Conservation (phyloP, 495 filamentous ascomycete genomes). For the Aspergillus ellipticus region DNA sequence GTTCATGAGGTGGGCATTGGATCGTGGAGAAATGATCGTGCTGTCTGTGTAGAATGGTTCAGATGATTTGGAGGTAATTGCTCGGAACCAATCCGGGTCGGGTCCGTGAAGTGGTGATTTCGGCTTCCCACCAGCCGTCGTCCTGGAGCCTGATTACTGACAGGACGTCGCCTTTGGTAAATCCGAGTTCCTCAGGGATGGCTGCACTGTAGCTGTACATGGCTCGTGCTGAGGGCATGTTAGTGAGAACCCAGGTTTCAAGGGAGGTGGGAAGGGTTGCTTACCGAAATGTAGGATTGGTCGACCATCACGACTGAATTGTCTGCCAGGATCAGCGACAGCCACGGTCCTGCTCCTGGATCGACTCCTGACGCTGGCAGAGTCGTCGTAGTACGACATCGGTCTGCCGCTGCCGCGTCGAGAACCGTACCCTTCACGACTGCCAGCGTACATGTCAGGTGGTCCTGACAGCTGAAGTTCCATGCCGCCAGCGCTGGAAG, state of each 20-base stretch:
- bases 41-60: conserved; percentile 8
- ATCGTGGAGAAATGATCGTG: neutral
- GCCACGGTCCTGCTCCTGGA: conserved; percentile 80
- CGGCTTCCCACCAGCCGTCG: conserved; percentile 99
- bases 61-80: conserved; percentile 81
- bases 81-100: conserved; percentile 87
- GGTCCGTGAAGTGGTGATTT: conserved; percentile 73
- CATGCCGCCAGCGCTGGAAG: conserved; percentile 69
- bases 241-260: conserved; percentile 1
- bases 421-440: conserved; percentile 53
- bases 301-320: conserved; percentile 80
- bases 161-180: conserved; percentile 87
- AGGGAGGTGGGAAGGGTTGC: conserved; percentile 25
- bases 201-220: conserved; percentile 92
- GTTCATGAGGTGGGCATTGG: conserved; percentile 24
- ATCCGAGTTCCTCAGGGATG: conserved; percentile 92
- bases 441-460: conserved; percentile 45
- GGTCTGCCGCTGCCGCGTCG: conserved; percentile 40
- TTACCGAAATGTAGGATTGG: conserved; percentile 90
- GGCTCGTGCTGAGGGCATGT: conserved; percentile 64
- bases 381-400: conserved; percentile 60
- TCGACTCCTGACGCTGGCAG: conserved; percentile 44
- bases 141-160: conserved; percentile 91
- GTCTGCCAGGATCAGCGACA: conserved; percentile 52
- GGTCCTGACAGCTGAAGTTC: conserved; percentile 70